Evolutionary conservation across 129 eudicot genomes (phyloP).

Genomic region (Saussurea involucrata): DNA sequence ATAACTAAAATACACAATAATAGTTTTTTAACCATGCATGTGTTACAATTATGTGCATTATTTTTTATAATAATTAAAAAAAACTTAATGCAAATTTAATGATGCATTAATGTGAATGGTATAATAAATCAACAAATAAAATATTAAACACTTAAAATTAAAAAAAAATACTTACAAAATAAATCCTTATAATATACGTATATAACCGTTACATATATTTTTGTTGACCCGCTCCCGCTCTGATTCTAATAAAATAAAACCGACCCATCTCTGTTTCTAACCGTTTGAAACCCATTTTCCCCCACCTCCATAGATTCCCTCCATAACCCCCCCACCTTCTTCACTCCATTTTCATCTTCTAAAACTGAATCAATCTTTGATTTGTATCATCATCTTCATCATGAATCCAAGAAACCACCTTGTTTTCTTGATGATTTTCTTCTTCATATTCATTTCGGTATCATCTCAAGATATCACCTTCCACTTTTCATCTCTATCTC

Average conservation of each 20-base stretch:
- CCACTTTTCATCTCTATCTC: constrained; percentile 56
- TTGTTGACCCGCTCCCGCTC: background rate
- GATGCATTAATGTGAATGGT: background rate
- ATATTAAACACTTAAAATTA: no score
- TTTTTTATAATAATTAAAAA: no score
- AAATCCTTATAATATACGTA: background rate
- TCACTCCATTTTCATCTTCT: background rate
- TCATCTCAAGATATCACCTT: constrained; percentile 41
- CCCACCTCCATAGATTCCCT: background rate
- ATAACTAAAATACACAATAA: no score
- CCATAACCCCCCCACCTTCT: background rate
- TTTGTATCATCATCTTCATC: background rate
- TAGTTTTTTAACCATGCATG: no score
- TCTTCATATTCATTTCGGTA: constrained; percentile 3
- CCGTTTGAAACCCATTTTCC: background rate
- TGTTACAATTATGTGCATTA: no score
- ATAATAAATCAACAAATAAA: background rate
- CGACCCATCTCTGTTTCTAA: background rate
- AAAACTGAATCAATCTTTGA: background rate
- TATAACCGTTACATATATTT: background rate
- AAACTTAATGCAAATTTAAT: background rate
- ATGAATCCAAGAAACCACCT: constrained; percentile 51
- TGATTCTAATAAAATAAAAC: no score
- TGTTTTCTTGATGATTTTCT: constrained; percentile 31
- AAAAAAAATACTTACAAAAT: background rate